Conservation (phyloP, 2,329 filamentous ascomycete genomes). For the Scedosporium apiospermum region DNA sequence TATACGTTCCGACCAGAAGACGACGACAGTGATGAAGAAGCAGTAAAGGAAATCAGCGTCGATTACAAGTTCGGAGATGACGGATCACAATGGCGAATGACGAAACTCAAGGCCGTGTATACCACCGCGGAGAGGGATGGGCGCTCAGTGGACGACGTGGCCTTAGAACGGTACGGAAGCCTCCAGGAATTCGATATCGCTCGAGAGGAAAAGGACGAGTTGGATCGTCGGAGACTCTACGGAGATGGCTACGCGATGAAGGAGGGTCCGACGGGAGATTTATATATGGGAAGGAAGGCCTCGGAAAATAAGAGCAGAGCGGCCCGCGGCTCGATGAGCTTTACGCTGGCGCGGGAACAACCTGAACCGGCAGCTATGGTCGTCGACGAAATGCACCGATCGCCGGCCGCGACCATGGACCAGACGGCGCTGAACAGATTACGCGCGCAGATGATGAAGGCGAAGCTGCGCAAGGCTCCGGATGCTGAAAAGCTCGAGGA, state of each 20-base stretch:
- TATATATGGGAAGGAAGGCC: constrained; percentile 68
- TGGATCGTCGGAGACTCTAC: constrained; percentile 75
- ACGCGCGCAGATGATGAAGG: constrained; percentile 92
- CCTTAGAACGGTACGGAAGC: constrained; percentile 70
- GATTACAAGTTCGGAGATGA: constrained; percentile 81
- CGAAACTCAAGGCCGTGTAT: constrained; percentile 81
- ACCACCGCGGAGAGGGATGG: constrained; percentile 65
- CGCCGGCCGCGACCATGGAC: constrained; percentile 48
- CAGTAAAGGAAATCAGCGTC: constrained; percentile 39
- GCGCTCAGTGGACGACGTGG: constrained; percentile 69
- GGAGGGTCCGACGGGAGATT: constrained; percentile 76
- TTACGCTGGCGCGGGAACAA: background rate
- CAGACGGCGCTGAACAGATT: constrained; percentile 78
- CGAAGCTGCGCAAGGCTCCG: constrained; percentile 70
- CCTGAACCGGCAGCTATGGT: background rate
- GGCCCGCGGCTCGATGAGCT: constrained; percentile 27
- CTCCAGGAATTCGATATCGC: constrained; percentile 84
- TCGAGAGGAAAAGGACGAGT: constrained; percentile 82
- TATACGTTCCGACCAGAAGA: constrained; percentile 28
- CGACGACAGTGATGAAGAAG: constrained; percentile 43
- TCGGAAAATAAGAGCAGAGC: constrained; percentile 33
- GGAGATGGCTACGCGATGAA: constrained; percentile 78
- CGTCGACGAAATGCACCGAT: constrained; percentile 7
- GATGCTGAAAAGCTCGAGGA: constrained; percentile 69
- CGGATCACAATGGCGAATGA: constrained; percentile 94